phyloP scores from a whole-genome alignment of 2,329 filamentous ascomycete species.

The Diaporthe velutina region DNA sequence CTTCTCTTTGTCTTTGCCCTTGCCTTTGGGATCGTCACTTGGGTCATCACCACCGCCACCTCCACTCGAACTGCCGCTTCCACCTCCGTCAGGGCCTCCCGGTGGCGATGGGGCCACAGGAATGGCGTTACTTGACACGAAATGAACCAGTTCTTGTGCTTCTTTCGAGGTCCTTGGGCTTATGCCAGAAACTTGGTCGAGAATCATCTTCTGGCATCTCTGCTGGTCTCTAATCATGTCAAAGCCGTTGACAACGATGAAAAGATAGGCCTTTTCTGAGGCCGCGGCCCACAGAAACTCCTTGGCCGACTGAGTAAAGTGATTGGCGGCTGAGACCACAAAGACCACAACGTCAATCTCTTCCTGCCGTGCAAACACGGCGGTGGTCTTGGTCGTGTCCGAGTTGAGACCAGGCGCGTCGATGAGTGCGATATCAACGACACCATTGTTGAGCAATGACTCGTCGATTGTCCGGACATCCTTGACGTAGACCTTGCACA shows the following conservation, averaged over 20 bases:
- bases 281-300: slow-evolving; percentile 98
- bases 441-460: slow-evolving; percentile 95
- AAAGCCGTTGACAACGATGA: slow-evolving; percentile 98
- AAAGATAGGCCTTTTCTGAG: slow-evolving; percentile 97
- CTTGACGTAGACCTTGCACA: slow-evolving; percentile 97
- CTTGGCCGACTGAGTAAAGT: slow-evolving; percentile 97
- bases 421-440: slow-evolving; percentile 97
- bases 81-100: slow-evolving; percentile 66
- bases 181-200: slow-evolving; percentile 89
- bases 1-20: slow-evolving; percentile 91
- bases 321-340: slow-evolving; percentile 96
- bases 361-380: slow-evolving; percentile 95
- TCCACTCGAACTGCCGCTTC: slow-evolving; percentile 65
- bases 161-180: slow-evolving; percentile 96
- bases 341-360: slow-evolving; percentile 99
- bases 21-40: slow-evolving; percentile 74
- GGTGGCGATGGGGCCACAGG: slow-evolving; percentile 75
- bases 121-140: slow-evolving; percentile 96
- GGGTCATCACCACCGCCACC: slow-evolving; percentile 70
- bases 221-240: slow-evolving; percentile 94
- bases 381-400: slow-evolving; percentile 96
- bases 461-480: slow-evolving; percentile 91
- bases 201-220: slow-evolving; percentile 90
- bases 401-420: slow-evolving; percentile 96
- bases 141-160: slow-evolving; percentile 91